Conservation (phyloP, 495 filamentous ascomycete genomes). For the Aspergillus incahuasiensis region DNA sequence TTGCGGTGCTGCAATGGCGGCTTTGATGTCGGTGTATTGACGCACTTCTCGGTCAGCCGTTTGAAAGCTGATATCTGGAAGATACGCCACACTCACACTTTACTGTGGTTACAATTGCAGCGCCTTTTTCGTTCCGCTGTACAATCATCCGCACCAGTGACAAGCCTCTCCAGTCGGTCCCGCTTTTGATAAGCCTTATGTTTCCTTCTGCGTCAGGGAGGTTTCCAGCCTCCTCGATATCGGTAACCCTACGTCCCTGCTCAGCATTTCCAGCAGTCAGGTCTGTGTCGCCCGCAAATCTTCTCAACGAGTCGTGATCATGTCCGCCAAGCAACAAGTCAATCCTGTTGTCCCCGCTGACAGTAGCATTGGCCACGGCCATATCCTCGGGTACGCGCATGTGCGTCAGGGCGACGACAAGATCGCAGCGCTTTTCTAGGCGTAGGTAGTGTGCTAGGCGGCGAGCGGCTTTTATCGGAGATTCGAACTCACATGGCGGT, state of each 20-base stretch:
- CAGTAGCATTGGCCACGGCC: conserved; percentile 1
- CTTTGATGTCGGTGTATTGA: conserved; percentile 5
- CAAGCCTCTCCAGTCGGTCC: neutral
- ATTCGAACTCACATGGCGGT: neutral
- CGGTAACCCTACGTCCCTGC: neutral
- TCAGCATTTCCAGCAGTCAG: neutral
- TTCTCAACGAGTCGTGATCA: neutral
- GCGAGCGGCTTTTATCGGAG: neutral
- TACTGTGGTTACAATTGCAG: neutral
- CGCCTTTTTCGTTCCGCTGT: neutral
- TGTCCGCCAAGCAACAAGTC: conserved; percentile 1
- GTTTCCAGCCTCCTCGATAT: neutral
- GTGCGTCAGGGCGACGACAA: conserved; percentile 1
- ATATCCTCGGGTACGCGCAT: conserved; percentile 4
- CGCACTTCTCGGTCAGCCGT: neutral
- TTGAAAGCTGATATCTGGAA: neutral
- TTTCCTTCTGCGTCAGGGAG: neutral
- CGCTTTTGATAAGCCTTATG: conserved; percentile 4
- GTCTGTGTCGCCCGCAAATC: conserved; percentile 1
- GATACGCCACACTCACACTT: neutral
- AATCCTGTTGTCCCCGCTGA: neutral
- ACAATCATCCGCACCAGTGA: conserved; percentile 1
- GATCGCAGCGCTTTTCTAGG: neutral
- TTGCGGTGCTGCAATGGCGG: neutral
- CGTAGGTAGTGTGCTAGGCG: neutral